These are phyloP conservation scores for Auricularia cornea DNA, from an alignment of 768 basidiomycete genomes.

Conservation along the genomic window DNA sequence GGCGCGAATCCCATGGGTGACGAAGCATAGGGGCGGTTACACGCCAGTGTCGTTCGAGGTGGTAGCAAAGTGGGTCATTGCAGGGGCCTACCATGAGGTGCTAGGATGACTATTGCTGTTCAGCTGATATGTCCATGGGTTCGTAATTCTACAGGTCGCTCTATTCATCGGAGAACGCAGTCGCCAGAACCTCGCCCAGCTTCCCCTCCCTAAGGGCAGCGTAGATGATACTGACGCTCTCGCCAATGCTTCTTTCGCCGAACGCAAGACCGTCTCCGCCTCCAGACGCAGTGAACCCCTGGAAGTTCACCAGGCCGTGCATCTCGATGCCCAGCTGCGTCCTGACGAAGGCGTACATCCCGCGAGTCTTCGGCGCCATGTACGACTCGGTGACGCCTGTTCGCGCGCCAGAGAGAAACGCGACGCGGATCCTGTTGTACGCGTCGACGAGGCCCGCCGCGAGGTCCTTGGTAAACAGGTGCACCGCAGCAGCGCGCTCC, in stretches of 20 bases:
- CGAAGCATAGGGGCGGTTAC: too few relatives aligned
- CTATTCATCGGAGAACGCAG: neutral
- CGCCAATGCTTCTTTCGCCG: neutral
- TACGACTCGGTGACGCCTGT: conserved; percentile 48
- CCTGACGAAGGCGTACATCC: conserved; percentile 72
- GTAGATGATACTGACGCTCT: neutral
- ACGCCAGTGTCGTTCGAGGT: too few relatives aligned
- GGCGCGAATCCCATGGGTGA: too few relatives aligned
- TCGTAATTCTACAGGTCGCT: neutral
- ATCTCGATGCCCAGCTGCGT: conserved; percentile 64
- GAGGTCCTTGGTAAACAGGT: neutral
- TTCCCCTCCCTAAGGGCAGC: neutral
- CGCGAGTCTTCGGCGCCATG: conserved; percentile 33
- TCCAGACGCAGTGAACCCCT: conserved; percentile 10
- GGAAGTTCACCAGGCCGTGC: conserved; percentile 69
- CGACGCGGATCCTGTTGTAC: conserved; percentile 31
- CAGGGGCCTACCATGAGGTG: too few relatives aligned
- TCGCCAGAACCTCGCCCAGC: neutral
- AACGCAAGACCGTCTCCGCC: neutral
- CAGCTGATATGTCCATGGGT: too few relatives aligned
- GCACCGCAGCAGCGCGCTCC: neutral
- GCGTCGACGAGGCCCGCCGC: neutral
- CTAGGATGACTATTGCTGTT: too few relatives aligned
- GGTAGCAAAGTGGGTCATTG: too few relatives aligned
- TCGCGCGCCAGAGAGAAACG: conserved; percentile 55